phyloP scores from a whole-genome alignment of 768 basidiomycete species.

The Tubosaeta sp. region DNA sequence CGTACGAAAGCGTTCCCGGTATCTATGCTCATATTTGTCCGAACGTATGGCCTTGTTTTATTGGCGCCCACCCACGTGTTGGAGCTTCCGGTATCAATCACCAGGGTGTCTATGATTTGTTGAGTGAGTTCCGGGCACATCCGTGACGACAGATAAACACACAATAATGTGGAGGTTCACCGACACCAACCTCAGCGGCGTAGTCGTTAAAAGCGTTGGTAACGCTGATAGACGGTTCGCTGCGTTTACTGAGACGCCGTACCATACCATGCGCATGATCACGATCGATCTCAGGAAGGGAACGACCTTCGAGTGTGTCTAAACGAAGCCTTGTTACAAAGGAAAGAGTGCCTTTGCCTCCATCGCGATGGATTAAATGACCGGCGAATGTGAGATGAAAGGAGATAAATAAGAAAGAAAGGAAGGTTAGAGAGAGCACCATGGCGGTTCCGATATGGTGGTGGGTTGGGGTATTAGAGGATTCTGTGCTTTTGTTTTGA shows the following conservation, averaged over 20 bases:
- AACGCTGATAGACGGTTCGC: not conserved
- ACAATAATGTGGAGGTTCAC: conserved; percentile 26
- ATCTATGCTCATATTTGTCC: conserved; percentile 7
- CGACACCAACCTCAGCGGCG: conserved; percentile 25
- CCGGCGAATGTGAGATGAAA: not conserved
- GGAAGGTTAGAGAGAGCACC: not conserved
- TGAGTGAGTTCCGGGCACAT: not conserved
- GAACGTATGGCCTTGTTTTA: conserved; percentile 2
- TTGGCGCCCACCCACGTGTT: conserved; percentile 26
- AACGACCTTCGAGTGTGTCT: not conserved
- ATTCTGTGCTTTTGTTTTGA: not conserved
- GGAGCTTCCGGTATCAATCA: conserved; percentile 29
- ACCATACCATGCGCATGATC: conserved; percentile 17
- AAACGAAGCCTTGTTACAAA: not conserved
- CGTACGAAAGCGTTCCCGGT: conserved; percentile 8
- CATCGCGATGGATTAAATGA: not conserved
- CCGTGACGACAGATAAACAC: not conserved
- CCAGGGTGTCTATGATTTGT: conserved; percentile 18
- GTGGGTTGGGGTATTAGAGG: not conserved
- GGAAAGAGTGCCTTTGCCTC: not conserved
- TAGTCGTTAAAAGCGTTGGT: conserved; percentile 23
- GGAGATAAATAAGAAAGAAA: not conserved
- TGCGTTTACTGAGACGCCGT: conserved; percentile 9
- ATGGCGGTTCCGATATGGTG: not conserved
- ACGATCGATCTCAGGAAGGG: conserved; percentile 16